A percentile compares a stretch with the other conserved stretches of the same genome.
phyloP scores from a whole-genome alignment of 2,329 filamentous ascomycete genomes.

The Zymoseptoria tritici region DNA sequence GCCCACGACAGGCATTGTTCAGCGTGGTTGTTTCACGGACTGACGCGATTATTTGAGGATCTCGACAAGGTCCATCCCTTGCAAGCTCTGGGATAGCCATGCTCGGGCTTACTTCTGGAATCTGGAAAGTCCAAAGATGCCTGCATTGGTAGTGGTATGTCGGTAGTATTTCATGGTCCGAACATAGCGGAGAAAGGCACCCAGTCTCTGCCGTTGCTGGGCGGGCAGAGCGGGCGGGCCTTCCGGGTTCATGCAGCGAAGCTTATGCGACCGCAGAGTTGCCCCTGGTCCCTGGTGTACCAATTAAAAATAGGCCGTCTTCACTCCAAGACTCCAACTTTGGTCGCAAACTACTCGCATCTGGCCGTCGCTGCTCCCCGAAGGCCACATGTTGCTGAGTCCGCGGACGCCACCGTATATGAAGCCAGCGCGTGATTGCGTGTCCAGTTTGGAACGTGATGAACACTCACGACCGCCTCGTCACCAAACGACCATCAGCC shows the following conservation, averaged over 20 bases:
- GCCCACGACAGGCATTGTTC: background rate
- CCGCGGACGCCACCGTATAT: background rate
- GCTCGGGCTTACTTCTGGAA: background rate
- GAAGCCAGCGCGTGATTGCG: too few relatives aligned
- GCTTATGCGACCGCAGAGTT: background rate
- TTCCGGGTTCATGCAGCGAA: background rate
- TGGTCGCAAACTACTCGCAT: background rate
- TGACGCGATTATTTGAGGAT: background rate
- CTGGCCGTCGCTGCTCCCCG: too few relatives aligned
- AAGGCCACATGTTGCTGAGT: too few relatives aligned
- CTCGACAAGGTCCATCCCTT: background rate
- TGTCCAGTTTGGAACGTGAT: background rate
- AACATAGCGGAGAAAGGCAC: background rate
- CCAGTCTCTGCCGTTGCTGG: background rate
- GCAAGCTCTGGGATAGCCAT: background rate
- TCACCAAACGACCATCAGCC: background rate
- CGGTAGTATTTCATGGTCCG: too few relatives aligned
- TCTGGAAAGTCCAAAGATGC: background rate
- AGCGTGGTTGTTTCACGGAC: background rate
- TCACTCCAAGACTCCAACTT: background rate
- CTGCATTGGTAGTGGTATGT: background rate
- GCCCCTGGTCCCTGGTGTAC: background rate
- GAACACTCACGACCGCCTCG: background rate
- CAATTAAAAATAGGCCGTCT: background rate
- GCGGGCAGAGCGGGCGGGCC: background rate